Base-by-base conservation (phyloP, 2,329 filamentous ascomycete genomes). In the Cordyceps cateniannulata region DNA sequence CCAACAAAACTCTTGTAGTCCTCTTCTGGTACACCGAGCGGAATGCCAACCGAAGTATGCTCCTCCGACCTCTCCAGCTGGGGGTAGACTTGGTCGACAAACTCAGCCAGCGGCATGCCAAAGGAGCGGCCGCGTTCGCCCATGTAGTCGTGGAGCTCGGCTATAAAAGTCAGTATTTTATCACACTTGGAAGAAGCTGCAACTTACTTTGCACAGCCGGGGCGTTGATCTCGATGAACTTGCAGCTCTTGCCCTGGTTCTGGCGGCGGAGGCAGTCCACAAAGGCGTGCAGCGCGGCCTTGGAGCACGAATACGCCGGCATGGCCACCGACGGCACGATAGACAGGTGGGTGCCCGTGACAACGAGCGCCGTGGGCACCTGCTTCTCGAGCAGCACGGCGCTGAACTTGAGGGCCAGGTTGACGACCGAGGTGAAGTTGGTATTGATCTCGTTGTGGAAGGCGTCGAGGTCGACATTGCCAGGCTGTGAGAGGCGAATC, bases 1-100 rank as follows among this genome's bases (percentile, higher is more conserved):
- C 52, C 52, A 10, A 56, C 44, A 45, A 57, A 61, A 35, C 44
- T 52, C n/a, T 50, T 32, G 29, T 56, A 61, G 25, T 56, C 59
- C 9, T 55, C 52, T 3, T 25, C 45, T 2, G 59, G 29, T 12
- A 56, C 16, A 1, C 44, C 52, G 5, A 42, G 14, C n/a, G 59
- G 59, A 10, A 56, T 20, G 7, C 53, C 38, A 10, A 62, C 40
- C 22, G 53, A 45, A 6, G 52, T 57, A 1, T 81, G 73, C 51
- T 78, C 73, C 16, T 77, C 72, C 3, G 77, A 77, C 3, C 66
- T 63, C 10, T 67, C 63, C 49, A 84, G 65, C 3, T 72, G 77
- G 3, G 67, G 65, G 72, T 77, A 84, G 6, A 77, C 76, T 64
- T 79, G 73, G 6, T 80, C 71, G 2, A 72, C 71, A 64, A 81